Evolutionary conservation across 108 stramenopile species (phyloP), one percentile per base, ranked within the genome.

Genomic region (Skeletonema tropicum): DNA sequence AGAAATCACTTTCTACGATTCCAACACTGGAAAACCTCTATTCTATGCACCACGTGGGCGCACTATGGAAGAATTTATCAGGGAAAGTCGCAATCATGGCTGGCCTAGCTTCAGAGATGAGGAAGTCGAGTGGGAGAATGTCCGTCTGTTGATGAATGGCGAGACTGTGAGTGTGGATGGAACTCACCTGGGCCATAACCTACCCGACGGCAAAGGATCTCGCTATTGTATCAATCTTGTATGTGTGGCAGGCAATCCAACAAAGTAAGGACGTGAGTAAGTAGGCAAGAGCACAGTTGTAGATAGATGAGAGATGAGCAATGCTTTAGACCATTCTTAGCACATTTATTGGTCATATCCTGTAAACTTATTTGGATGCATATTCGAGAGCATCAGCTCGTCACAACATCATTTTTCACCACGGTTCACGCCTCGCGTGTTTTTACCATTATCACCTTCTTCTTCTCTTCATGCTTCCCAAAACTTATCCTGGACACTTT

Each of bases 121-220:
- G 3, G 92, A 92, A 71, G 91, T 90, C 46, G 83, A 89, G 63
- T 96, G 95, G 95, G 90, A 97, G 8, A 59, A 90, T 80, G 94
- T 96, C n/a, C 84, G 97, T 25, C 78, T 90, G 6, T 74, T 97
- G 33, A 75, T 86, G 15, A 79, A 88, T 71, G 97, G 97, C 1
- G 97, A 97, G 65, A 95, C 13, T 89, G 94, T 0, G 95, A 97
- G 70, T 69, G 96, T 38, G 97, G 92, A 15, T 91, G 92, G 70
- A 92, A 92, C 76, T 67, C 92, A 25, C 95, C 91, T 3, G 90
- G 35, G 35, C 0, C 35, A 35, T 6, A 35, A 35, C 6, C 6
- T 35, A 35, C 35, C 35, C 6, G 35, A n/a, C 4, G 8, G 52
- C 19, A 87, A 76, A 29, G 88, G 88, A 15, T 83, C 71, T 46